Conservation (phyloP, 2,329 filamentous ascomycete species). For the Colletotrichum nymphaeae region DNA sequence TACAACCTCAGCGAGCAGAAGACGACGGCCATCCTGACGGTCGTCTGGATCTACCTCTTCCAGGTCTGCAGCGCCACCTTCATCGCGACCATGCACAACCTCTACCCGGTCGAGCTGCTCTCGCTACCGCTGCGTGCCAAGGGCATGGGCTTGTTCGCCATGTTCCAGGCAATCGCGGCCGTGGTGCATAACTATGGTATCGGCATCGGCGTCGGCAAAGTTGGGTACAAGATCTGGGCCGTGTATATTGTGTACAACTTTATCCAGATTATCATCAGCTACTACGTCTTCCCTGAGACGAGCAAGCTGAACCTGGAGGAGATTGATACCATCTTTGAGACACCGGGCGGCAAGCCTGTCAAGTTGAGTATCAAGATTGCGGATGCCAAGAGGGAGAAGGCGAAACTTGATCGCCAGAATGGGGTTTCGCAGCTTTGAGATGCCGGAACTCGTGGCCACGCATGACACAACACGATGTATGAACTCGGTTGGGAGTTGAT, state of each 20-base stretch:
- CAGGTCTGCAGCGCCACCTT: conserved; percentile 57
- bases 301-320: conserved; percentile 63
- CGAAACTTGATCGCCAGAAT: conserved; percentile 16
- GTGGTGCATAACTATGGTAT: conserved; percentile 59
- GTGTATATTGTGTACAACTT: conserved; percentile 62
- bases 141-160: conserved; percentile 56
- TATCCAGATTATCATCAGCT: conserved; percentile 57
- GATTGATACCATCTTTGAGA: conserved; percentile 66
- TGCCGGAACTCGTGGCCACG: neutral
- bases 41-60: conserved; percentile 61
- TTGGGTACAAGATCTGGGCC: conserved; percentile 63
- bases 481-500: neutral
- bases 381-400: conserved; percentile 31
- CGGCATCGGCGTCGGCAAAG: conserved; percentile 55
- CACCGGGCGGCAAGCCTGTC: conserved; percentile 25
- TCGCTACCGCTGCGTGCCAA: conserved; percentile 56
- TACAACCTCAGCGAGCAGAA: conserved; percentile 46
- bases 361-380: conserved; percentile 36
- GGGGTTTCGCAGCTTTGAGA: neutral
- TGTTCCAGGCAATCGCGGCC: conserved; percentile 56
- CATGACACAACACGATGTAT: neutral
- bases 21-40: conserved; percentile 52
- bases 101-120: conserved; percentile 57
- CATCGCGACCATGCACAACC: conserved; percentile 60
- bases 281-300: conserved; percentile 65